A percentile compares a stretch with the other conserved stretches of the same genome.
Evolutionary conservation across 1,284 basidiomycete species (phyloP).

Genomic region (Microbotryum silenes-acaulis): DNA sequence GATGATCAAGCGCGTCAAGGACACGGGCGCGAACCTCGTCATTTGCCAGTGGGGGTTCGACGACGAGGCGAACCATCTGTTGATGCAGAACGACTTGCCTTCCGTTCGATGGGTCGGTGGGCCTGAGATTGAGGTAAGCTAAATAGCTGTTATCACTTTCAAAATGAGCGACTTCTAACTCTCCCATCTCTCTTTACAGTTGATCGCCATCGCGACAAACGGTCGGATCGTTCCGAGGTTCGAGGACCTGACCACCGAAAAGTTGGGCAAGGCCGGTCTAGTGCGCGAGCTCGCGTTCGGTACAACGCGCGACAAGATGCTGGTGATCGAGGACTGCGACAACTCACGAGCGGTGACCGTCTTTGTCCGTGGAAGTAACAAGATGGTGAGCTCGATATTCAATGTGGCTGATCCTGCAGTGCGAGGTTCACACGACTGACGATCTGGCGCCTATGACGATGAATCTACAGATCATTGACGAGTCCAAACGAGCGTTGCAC

Average conservation of each 20-base stretch:
- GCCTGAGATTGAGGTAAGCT: slow-evolving; percentile 86
- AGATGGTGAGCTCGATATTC: slow-evolving; percentile 63
- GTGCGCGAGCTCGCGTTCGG: slow-evolving; percentile 93
- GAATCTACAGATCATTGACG: slow-evolving; percentile 76
- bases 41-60: slow-evolving; percentile 99
- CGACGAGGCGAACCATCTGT: slow-evolving; percentile 94
- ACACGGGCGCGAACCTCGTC: slow-evolving; percentile 96
- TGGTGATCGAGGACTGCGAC: slow-evolving; percentile 96
- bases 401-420: background rate
- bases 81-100: slow-evolving; percentile 96
- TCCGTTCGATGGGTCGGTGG: slow-evolving; percentile 99
- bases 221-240: slow-evolving; percentile 97
- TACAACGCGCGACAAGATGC: slow-evolving; percentile 97
- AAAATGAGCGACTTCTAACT: background rate
- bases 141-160: background rate
- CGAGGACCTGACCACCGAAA: slow-evolving; percentile 83
- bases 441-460: background rate
- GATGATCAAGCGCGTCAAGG: slow-evolving; percentile 96
- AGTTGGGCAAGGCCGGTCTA: slow-evolving; percentile 85
- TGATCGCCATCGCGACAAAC: slow-evolving; percentile 97
- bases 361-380: slow-evolving; percentile 95
- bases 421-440: slow-evolving; percentile 1
- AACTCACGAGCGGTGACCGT: slow-evolving; percentile 94
- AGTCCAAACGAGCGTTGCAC: slow-evolving; percentile 93
- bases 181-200: slow-evolving; percentile 44